Base-by-base conservation (phyloP, 345 rosid genomes). In the Punica granatum region DNA sequence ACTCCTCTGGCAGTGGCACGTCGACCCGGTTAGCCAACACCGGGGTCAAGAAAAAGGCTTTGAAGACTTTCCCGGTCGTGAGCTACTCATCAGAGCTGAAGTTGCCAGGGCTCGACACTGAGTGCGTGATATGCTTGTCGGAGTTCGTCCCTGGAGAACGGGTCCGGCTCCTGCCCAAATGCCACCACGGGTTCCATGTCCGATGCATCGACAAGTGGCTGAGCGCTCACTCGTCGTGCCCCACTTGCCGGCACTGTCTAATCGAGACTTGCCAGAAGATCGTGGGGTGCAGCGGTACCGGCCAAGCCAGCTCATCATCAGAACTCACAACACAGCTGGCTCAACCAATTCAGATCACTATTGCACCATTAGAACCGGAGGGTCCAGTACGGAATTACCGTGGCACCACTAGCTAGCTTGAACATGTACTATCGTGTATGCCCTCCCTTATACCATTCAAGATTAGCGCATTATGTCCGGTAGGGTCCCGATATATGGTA, bases 151-250 rank as follows among this genome's bases (percentile, higher is more conserved):
- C 74, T 0, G 90, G 92, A 5, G 98, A 93, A 14, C 81, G 72
- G 41, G 73, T 93, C 43, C 79, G 92, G 72, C 84, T 90, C 39
- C 79, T 93, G 46, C 94, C 97, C 0, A 86, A 84, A 74, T 93
- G 98, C 66, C 78, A 88, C 74, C 98, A 93, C 13, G 89, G 96
- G 4, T 93, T 87, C 78, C 97, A 90, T 59, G 85, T 80, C 70
- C 77, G 74, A 14, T 93, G 97, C 77, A 88, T 93, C 41, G 97
- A 93, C 82, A 88, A 75, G 69, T 93, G 98, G 98, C 86, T 93
- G 1, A 81, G 87, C 54, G 77, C 96, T 7, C 98, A 90, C 74
- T 86, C 98, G 23, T 90, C 97, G 2, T 93, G 98, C 72, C 98
- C 98, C n/a, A 90, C 91, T 15, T 93, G 98, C 82, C 81, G 98